These are phyloP conservation scores for Blastocystis hominis DNA, from an alignment of 352 stramenopile species.

Conservation along the genomic window DNA sequence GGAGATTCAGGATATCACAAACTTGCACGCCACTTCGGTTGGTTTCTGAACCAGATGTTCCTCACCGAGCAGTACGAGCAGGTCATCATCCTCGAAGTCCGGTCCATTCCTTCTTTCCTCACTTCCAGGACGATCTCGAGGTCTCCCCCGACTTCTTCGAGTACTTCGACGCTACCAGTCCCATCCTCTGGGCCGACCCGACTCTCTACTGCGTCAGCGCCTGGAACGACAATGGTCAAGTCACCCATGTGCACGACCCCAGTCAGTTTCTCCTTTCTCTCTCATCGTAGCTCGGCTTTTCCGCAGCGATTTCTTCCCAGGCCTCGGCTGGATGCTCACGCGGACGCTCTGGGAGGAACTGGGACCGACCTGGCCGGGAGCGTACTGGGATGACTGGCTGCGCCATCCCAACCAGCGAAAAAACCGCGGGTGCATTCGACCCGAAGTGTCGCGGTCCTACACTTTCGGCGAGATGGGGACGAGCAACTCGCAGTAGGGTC, in stretches of 20 bases:
- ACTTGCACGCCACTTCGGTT: conserved; percentile 70
- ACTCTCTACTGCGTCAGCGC: conserved; percentile 56
- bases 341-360: conserved; percentile 66
- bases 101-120: conserved; percentile 11
- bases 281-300: not conserved
- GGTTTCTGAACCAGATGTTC: conserved; percentile 64
- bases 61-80: not conserved
- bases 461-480: conserved; percentile 70
- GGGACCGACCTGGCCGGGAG: conserved; percentile 64
- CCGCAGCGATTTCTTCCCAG: conserved; percentile 75
- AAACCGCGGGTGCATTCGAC: conserved; percentile 65
- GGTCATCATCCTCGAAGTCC: conserved; percentile 49
- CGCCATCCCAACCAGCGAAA: conserved; percentile 66
- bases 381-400: conserved; percentile 80
- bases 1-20: conserved; percentile 66
- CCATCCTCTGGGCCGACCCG: conserved; percentile 67
- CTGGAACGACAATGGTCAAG: conserved; percentile 60
- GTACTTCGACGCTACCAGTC: conserved; percentile 68
- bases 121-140: conserved; percentile 74
- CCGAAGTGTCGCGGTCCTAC: conserved; percentile 71
- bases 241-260: conserved; percentile 38
- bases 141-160: conserved; percentile 74
- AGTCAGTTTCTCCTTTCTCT: not conserved
- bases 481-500: conserved; percentile 61
- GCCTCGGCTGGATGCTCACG: conserved; percentile 77